Evolutionary conservation across 2,329 filamentous ascomycete genomes (phyloP), one percentile per base, ranked within the genome.

Genomic region (Fusarium dimerum): DNA sequence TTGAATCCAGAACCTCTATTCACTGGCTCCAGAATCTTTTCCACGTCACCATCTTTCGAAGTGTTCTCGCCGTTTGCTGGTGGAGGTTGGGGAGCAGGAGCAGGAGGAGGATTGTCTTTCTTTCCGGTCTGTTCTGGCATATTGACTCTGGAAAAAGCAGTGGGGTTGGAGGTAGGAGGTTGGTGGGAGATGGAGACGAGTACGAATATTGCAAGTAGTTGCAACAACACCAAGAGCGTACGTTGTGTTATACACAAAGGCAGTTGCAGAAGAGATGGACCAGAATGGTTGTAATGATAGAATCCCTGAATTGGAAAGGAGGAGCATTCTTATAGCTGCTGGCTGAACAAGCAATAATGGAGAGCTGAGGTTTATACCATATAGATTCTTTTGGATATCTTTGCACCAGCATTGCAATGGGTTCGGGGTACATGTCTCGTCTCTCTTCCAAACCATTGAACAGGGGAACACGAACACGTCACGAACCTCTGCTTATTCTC

Each of bases 381-480:
- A n/a, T n/a, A n/a, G n/a, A n/a, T n/a, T n/a, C n/a, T n/a, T n/a
- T n/a, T n/a, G n/a, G n/a, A n/a, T n/a, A n/a, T n/a, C n/a, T n/a
- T n/a, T n/a, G n/a, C n/a, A n/a, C n/a, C n/a, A n/a, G n/a, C n/a
- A n/a, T n/a, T n/a, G n/a, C n/a, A n/a, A n/a, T n/a, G n/a, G n/a
- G n/a, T n/a, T 42, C 11, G 40, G 12, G 40, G 40, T 16, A 42
- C 10, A 15, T 42, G 39, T 45, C 20, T 18, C 43, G 29, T 36
- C 13, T 29, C 40, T 43, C 13, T n/a, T n/a, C n/a, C 17, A 36
- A 38, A 34, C 26, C 13, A 38, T 48, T 36, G 16, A 48, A 17
- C 46, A 32, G 15, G 26, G 18, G 40, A 18, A n/a, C 29, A 42
- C 43, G 40, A 48, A 43, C 46, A 48, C 40, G 46, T 48, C 26